phyloP scores from a whole-genome alignment of 2,329 filamentous ascomycete species.

The Sporothrix variecibatus region DNA sequence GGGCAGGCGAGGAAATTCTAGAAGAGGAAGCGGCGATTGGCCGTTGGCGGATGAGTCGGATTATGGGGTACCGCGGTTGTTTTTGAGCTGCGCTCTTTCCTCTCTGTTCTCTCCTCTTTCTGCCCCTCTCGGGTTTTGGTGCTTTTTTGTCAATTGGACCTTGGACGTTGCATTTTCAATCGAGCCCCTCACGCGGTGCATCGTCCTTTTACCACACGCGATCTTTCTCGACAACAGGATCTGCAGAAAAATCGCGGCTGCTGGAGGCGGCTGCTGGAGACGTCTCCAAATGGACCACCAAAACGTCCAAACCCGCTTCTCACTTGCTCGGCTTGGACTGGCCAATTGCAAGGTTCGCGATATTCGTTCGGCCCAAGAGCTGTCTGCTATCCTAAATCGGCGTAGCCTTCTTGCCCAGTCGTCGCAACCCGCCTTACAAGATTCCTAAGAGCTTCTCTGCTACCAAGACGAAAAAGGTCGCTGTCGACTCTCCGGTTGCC shows the following conservation, averaged over 20 bases:
- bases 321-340: not conserved
- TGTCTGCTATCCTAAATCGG: slow-evolving; percentile 1
- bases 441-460: not conserved
- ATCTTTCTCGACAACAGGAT: not conserved
- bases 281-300: not conserved
- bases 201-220: not conserved
- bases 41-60: not conserved
- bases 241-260: not conserved
- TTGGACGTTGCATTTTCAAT: not conserved
- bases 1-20: not conserved
- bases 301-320: not conserved
- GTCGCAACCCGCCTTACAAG: not conserved
- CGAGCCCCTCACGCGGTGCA: not conserved
- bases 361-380: not conserved
- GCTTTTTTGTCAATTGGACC: not conserved
- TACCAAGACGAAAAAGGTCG: not conserved
- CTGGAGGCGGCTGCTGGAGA: not conserved
- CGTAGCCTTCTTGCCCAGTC: not conserved
- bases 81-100: not conserved
- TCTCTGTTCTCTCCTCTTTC: not conserved
- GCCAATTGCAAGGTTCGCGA: not conserved
- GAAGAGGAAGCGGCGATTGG: not conserved
- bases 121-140: not conserved
- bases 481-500: not conserved
- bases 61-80: not conserved